phyloP scores from a whole-genome alignment of 495 filamentous ascomycete species.

The Massariosphaeria phaeospora region DNA sequence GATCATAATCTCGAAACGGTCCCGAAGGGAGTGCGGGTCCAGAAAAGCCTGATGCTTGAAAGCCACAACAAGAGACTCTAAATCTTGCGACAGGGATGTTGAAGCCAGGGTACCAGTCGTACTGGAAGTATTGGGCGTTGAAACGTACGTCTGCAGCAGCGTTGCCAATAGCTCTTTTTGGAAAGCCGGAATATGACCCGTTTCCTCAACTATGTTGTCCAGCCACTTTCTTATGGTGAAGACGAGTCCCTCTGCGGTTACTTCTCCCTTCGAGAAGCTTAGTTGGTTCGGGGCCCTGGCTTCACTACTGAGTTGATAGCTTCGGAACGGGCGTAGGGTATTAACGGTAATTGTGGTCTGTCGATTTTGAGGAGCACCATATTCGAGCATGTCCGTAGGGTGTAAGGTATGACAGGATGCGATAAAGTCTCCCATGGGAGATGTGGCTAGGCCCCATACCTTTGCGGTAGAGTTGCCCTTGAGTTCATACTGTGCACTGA shows the following conservation, averaged over 20 bases:
- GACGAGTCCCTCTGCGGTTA: constrained; percentile 15
- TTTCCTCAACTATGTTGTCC: constrained; percentile 12
- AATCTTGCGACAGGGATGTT: no score
- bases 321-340: constrained; percentile 40
- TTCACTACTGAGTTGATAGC: no score
- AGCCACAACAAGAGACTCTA: no score
- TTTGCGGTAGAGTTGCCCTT: constrained; percentile 43
- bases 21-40: constrained; percentile 12
- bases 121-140: no score
- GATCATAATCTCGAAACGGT: constrained; percentile 23
- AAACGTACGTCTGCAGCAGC: no score
- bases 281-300: constrained; percentile 1
- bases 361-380: constrained; percentile 44
- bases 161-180: no score
- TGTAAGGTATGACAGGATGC: constrained; percentile 47
- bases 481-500: constrained; percentile 46
- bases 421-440: constrained; percentile 42
- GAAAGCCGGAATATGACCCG: constrained; percentile 1
- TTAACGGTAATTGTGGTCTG: constrained; percentile 36
- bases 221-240: constrained; percentile 25
- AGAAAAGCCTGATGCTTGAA: constrained; percentile 18
- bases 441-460: constrained; percentile 47
- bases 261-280: neutral
- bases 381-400: constrained; percentile 52
- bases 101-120: no score